These are phyloP conservation scores for Jaapia argillacea DNA, from an alignment of 768 basidiomycete species.

Conservation along the genomic window DNA sequence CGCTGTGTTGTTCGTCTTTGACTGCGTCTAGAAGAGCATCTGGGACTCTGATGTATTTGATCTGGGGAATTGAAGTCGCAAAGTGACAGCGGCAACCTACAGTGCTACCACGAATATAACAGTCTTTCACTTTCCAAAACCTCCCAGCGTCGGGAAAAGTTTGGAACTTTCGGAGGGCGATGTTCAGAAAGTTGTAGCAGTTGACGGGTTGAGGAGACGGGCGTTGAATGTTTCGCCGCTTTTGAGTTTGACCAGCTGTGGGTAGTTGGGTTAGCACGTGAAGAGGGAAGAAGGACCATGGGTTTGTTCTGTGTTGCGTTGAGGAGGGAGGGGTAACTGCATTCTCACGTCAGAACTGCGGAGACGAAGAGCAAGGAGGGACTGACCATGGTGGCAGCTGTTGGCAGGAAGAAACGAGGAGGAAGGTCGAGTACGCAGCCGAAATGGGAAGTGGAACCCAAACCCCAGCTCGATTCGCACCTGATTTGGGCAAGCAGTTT, in stretches of 20 bases:
- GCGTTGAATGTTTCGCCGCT: conserved; percentile 99
- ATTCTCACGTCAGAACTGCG: too few species aligned
- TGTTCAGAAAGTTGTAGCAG: conserved; percentile 99
- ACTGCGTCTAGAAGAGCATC: conserved; percentile 82
- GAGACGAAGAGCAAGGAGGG: too few species aligned
- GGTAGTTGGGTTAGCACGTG: neutral
- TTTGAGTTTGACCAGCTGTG: conserved; percentile 89
- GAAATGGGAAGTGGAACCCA: too few species aligned
- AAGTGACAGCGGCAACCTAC: conserved; percentile 43
- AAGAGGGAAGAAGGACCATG: conserved; percentile 60
- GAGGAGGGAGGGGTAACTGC: conserved; percentile 93
- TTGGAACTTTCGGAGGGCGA: conserved; percentile 94
- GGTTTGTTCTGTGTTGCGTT: conserved; percentile 98
- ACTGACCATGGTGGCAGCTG: too few species aligned
- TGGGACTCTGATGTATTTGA: conserved; percentile 95
- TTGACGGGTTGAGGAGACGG: conserved; percentile 95
- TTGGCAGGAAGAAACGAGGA: too few species aligned
- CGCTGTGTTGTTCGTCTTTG: conserved; percentile 86
- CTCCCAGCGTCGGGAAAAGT: conserved; percentile 89
- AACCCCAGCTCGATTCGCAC: too few species aligned
- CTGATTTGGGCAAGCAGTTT: too few species aligned
- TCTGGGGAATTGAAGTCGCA: conserved; percentile 36
- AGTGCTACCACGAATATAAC: conserved; percentile 92
- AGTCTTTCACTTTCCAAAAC: conserved; percentile 98
- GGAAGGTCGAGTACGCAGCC: too few species aligned